phyloP scores from a whole-genome alignment of 768 basidiomycete genomes.

The Agrocybe pediades region DNA sequence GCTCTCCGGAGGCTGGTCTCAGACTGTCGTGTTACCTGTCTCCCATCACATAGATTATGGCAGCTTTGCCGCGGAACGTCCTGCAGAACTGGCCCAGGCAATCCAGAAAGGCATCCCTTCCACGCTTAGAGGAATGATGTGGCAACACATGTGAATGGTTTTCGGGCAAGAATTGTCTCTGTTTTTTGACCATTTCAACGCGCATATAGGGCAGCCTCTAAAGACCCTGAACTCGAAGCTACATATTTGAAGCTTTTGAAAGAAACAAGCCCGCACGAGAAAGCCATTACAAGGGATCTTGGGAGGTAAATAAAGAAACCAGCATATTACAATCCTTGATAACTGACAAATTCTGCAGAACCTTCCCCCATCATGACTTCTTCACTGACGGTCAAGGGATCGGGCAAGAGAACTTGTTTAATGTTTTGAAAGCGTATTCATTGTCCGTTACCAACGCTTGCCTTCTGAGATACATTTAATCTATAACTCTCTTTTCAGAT shows the following conservation, averaged over 20 bases:
- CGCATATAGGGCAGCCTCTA: constrained; percentile 80
- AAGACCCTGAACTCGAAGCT: constrained; percentile 83
- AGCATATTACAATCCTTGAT: constrained; percentile 7
- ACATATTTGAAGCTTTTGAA: constrained; percentile 83
- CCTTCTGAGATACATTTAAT: background rate
- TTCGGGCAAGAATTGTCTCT: constrained; percentile 6
- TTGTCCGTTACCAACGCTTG: constrained; percentile 50
- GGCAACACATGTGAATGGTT: constrained; percentile 82
- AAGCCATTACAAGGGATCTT: constrained; percentile 90
- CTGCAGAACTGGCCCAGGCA: constrained; percentile 81
- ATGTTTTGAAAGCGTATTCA: constrained; percentile 97
- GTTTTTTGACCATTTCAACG: background rate
- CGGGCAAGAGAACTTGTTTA: constrained; percentile 97
- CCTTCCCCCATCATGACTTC: constrained; percentile 96
- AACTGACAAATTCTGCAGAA: constrained; percentile 46
- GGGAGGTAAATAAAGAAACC: constrained; percentile 56
- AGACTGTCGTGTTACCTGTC: background rate
- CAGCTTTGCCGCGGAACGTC: constrained; percentile 74
- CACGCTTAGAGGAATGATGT: constrained; percentile 90
- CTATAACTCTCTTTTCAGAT: constrained; percentile 42
- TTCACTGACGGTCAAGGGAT: constrained; percentile 94
- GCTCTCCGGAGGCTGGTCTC: background rate
- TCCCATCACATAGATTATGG: constrained; percentile 76
- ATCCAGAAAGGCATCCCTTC: constrained; percentile 92
- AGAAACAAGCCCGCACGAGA: constrained; percentile 86